Conservation (phyloP, 306 rosid genomes). For the Carpinus viminea region DNA sequence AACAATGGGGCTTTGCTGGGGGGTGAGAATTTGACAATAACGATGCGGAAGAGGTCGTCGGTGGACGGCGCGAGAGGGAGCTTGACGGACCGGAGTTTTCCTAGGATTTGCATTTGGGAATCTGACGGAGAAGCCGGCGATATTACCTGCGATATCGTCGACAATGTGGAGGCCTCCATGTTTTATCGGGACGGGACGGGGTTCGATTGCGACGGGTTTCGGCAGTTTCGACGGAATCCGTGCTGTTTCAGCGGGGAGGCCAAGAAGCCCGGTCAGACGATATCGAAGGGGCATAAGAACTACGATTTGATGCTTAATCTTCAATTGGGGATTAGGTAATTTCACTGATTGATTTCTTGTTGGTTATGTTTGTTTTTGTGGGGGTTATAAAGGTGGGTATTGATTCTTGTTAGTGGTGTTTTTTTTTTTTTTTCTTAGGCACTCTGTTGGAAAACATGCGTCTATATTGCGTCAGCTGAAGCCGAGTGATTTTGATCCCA, state of each 20-base stretch:
- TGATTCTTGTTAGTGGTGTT: background rate
- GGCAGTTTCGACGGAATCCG: slow-evolving; percentile 55
- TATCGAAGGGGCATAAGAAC: slow-evolving; percentile 86
- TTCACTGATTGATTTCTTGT: background rate
- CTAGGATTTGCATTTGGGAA: slow-evolving; percentile 95
- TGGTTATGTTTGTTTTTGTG: background rate
- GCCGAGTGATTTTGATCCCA: slow-evolving; percentile 75
- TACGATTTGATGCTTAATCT: slow-evolving; percentile 94
- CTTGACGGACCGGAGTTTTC: slow-evolving; percentile 60
- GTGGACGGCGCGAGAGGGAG: slow-evolving; percentile 59
- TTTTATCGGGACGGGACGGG: slow-evolving; percentile 43
- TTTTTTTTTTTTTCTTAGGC: background rate
- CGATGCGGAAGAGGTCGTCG: slow-evolving; percentile 71
- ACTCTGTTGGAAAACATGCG: slow-evolving; percentile 63
- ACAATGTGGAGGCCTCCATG: slow-evolving; percentile 88
- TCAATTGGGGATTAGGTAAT: slow-evolving; percentile 86
- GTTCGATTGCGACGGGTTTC: slow-evolving; percentile 39
- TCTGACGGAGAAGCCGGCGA: slow-evolving; percentile 95
- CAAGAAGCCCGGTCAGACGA: slow-evolving; percentile 78
- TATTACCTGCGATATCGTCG: slow-evolving; percentile 88
- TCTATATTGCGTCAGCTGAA: slow-evolving; percentile 54
- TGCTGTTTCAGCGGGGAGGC: slow-evolving; percentile 53
- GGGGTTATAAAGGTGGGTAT: slow-evolving; percentile 12
- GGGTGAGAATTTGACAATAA: slow-evolving; percentile 43
- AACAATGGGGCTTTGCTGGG: slow-evolving; percentile 38